Evolutionary conservation across 2,329 filamentous ascomycete genomes (phyloP).

Genomic region (Beauveria varroae): DNA sequence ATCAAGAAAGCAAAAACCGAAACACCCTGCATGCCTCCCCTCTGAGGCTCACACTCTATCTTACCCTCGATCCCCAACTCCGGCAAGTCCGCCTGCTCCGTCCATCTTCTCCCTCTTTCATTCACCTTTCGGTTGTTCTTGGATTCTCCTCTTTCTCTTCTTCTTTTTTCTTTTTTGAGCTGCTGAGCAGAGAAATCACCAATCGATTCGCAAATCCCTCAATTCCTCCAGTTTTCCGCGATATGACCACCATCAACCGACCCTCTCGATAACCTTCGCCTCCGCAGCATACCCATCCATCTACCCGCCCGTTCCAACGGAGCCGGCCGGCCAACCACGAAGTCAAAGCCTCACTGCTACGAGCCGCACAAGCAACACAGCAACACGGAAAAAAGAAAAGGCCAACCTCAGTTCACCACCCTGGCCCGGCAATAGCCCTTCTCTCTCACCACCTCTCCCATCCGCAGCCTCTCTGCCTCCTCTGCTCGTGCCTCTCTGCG

Average conservation of each 20-base stretch:
- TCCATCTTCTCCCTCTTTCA: background rate
- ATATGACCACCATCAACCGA: background rate
- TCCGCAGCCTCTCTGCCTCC: no score
- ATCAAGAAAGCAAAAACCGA: background rate
- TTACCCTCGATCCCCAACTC: constrained; percentile 1
- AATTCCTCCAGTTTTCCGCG: background rate
- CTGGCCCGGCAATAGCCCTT: no score
- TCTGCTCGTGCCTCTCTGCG: no score
- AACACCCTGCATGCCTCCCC: background rate
- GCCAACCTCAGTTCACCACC: no score
- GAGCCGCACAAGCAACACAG: no score
- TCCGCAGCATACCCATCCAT: background rate
- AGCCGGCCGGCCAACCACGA: background rate
- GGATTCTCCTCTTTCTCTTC: background rate
- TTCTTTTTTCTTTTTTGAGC: background rate
- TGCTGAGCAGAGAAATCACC: background rate
- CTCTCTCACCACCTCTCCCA: no score
- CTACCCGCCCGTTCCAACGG: background rate
- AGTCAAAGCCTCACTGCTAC: background rate
- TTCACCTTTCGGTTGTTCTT: background rate
- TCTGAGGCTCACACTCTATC: background rate
- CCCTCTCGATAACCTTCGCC: background rate
- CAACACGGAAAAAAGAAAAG: no score
- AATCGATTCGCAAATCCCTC: background rate
- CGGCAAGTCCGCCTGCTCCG: background rate